Evolutionary conservation across 306 rosid species (phyloP).

Genomic region (Cotoneaster glaucophyllus): DNA sequence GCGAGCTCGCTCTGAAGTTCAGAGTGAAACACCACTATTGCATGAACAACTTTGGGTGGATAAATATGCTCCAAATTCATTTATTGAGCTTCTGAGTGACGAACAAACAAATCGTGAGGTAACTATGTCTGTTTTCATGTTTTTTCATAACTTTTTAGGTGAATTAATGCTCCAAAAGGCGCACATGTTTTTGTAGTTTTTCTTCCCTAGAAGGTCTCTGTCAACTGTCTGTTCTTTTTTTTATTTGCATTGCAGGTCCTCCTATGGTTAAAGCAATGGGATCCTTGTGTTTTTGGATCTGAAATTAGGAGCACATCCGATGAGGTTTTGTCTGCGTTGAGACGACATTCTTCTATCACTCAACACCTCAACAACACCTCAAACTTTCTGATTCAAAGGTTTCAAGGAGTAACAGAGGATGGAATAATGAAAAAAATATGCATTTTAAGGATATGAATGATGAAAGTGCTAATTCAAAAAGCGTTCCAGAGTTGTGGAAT

Average conservation of each 20-base stretch:
- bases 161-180: constrained; percentile 3
- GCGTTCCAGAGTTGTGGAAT: constrained; percentile 41
- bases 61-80: constrained; percentile 81
- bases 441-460: constrained; percentile 30
- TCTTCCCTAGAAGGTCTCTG: neutral
- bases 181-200: constrained; percentile 1
- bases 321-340: constrained; percentile 80
- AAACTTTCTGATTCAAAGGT: constrained; percentile 45
- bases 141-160: neutral
- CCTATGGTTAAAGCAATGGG: constrained; percentile 94
- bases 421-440: constrained; percentile 39
- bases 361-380: constrained; percentile 69
- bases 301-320: constrained; percentile 77
- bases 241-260: constrained; percentile 53
- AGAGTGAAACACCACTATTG: constrained; percentile 40
- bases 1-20: constrained; percentile 56
- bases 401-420: constrained; percentile 46
- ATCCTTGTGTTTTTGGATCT: constrained; percentile 80
- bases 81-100: constrained; percentile 91
- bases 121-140: constrained; percentile 8
- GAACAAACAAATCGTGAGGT: constrained; percentile 99
- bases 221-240: constrained; percentile 9
- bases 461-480: constrained; percentile 29
- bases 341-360: constrained; percentile 65
- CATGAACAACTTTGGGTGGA: constrained; percentile 92